Percentiles rank a stretch among this genome's conserved stretches.
Evolutionary conservation across 2,329 filamentous ascomycete species (phyloP).

Genomic region (Epichloe hybrida): DNA sequence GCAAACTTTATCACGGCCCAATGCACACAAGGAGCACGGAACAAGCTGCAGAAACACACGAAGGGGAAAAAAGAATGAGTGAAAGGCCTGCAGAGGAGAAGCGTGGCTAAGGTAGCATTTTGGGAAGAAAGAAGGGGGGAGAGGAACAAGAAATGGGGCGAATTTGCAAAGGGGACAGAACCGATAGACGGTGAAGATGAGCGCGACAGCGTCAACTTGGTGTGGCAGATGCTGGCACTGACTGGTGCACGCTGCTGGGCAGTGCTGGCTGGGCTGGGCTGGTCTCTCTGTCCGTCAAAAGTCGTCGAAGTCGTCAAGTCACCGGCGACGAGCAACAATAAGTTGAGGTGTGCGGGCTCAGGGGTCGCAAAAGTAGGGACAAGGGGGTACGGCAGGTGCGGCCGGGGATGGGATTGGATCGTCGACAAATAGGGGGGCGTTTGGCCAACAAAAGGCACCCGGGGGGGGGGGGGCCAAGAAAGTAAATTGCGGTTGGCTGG

Average conservation of each 20-base stretch:
- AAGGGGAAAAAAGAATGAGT: not conserved
- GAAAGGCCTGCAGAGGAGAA: not conserved
- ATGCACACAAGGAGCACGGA: not conserved
- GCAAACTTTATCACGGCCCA: not conserved
- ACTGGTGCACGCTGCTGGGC: not conserved
- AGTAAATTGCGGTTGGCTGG: conserved; percentile 1
- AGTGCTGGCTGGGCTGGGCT: no score
- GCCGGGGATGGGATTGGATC: not conserved
- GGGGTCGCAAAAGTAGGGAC: not conserved
- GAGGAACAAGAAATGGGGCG: not conserved
- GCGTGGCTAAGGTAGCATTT: not conserved
- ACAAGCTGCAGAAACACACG: not conserved
- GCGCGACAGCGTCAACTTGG: not conserved
- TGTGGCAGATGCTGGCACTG: not conserved
- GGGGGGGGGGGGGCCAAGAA: not conserved
- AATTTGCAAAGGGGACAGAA: no score
- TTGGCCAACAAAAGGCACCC: not conserved
- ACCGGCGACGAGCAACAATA: not conserved
- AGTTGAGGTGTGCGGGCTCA: not conserved
- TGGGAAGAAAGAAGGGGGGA: not conserved
- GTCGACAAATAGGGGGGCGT: not conserved
- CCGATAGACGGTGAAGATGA: not conserved
- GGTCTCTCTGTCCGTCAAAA: not conserved
- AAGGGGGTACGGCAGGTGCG: not conserved
- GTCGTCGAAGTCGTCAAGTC: not conserved